Percentiles rank a stretch among this genome's conserved stretches.
phyloP scores from a whole-genome alignment of 345 rosid species.

The Hibiscus mutabilis region DNA sequence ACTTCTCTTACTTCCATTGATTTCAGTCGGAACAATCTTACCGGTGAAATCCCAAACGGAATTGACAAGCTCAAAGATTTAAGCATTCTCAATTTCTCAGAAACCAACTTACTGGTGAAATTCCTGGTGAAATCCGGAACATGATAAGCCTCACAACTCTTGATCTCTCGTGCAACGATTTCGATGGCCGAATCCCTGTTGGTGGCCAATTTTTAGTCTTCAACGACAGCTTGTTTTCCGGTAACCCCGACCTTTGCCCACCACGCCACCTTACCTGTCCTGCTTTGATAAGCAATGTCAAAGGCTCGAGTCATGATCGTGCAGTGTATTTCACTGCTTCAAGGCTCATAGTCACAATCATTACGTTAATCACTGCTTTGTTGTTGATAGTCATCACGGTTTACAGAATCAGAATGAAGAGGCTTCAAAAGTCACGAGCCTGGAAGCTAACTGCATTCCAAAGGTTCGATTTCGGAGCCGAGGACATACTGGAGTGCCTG shows the following conservation, averaged over 20 bases:
- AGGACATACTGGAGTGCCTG: constrained; percentile 69
- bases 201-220: constrained; percentile 80
- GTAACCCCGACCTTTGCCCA: constrained; percentile 62
- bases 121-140: constrained; percentile 53
- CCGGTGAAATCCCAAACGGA: constrained; percentile 54
- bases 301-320: constrained; percentile 21
- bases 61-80: constrained; percentile 38
- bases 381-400: constrained; percentile 38
- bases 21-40: constrained; percentile 54
- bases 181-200: constrained; percentile 52
- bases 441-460: constrained; percentile 91
- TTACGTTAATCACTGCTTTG: constrained; percentile 32
- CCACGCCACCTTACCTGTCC: constrained; percentile 39
- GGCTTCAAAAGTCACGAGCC: constrained; percentile 34
- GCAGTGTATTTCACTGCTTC: constrained; percentile 31
- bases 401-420: constrained; percentile 40
- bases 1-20: constrained; percentile 49
- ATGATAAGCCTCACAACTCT: constrained; percentile 76
- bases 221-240: constrained; percentile 55
- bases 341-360: constrained; percentile 36
- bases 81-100: constrained; percentile 61
- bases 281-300: constrained; percentile 1
- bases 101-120: constrained; percentile 57
- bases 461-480: constrained; percentile 61
- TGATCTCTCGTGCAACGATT: constrained; percentile 63